Evolutionary conservation across 2,329 filamentous ascomycete species (phyloP).

Genomic region (Hirsutella thompsonii): DNA sequence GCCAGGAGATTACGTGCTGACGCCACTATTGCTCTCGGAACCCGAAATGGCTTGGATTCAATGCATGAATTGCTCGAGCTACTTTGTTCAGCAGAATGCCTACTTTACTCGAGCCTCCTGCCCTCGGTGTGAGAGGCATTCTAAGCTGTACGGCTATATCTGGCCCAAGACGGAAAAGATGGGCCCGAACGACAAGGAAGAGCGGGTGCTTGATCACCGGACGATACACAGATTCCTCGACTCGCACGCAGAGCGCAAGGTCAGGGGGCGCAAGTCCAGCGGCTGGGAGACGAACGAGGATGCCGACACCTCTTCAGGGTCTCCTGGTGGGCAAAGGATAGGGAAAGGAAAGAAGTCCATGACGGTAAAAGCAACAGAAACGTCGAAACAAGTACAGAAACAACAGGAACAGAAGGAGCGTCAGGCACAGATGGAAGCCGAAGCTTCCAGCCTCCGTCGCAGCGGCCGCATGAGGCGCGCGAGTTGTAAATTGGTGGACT

Average conservation of each 20-base stretch:
- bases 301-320: not conserved
- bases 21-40: slow-evolving; percentile 60
- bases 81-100: slow-evolving; percentile 80
- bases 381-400: not conserved
- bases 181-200: slow-evolving; percentile 59
- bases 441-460: slow-evolving; percentile 12
- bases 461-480: slow-evolving; percentile 21
- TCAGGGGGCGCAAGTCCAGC: slow-evolving; percentile 26
- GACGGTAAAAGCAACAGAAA: too few relatives aligned
- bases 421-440: not conserved
- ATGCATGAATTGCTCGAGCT: slow-evolving; percentile 69
- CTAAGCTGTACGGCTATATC: slow-evolving; percentile 84
- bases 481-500: slow-evolving; percentile 15
- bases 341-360: not conserved
- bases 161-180: slow-evolving; percentile 92
- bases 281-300: not conserved
- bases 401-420: not conserved
- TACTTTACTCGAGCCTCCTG: slow-evolving; percentile 80
- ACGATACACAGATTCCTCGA: slow-evolving; percentile 74
- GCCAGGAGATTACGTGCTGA: slow-evolving; percentile 75
- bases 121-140: slow-evolving; percentile 87
- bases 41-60: slow-evolving; percentile 73
- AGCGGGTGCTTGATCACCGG: slow-evolving; percentile 71
- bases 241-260: slow-evolving; percentile 50
- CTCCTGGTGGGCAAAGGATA: slow-evolving; percentile 1